Base-by-base conservation (phyloP, 2,329 filamentous ascomycete genomes). In the Colletotrichum cereale region DNA sequence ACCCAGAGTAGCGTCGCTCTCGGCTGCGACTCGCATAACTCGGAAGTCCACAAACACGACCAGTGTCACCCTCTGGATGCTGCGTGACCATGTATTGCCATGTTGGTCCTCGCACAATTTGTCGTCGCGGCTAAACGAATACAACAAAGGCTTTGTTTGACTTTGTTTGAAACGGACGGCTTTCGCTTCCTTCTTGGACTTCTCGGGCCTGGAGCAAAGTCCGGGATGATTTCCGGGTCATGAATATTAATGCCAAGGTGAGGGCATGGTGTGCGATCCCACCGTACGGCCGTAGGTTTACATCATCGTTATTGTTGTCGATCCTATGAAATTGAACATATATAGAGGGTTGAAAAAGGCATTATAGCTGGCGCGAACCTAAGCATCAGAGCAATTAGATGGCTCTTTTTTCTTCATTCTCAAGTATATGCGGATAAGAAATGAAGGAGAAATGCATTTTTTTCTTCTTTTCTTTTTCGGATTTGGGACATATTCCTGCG, bases 181-280 rank as follows among this genome's bases (percentile, higher is more conserved):
- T 11, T 29, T 29, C 5, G 24, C 24, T 18, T 26, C 4, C 14
- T 29, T 31, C 16, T 29, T 10, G 8, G 42, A n/a, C 21, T n/a
- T 11, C 2, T 18, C 4, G 2, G 24, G 11, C 5, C 11, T 8
- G 24, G 24, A 18, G 12, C 48, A 7, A 29, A 26, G 3, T 5
- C 12, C 6, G 2, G 4, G 6, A 3, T 14, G 12, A 5, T 0
- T 5, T 26, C 7, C 7, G 6, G 16, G n/a, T 5, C 12, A 14
- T 48, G 2, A 12, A 3, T 6, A 14, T 48, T 12, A 16, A 14
- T 7, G 5, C 11, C 47, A 24, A 48, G n/a, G n/a, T n/a, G n/a
- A n/a, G n/a, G 8, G 21, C 5, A 48, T 12, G 21, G n/a, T 5
- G 5, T 50, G 26, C 12, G 16, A 14, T 50, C 12, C 5, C 5